Percentiles rank a stretch among this genome's conserved stretches.
Conservation (phyloP, 1,284 basidiomycete species). For the Wolfiporia cocos region DNA sequence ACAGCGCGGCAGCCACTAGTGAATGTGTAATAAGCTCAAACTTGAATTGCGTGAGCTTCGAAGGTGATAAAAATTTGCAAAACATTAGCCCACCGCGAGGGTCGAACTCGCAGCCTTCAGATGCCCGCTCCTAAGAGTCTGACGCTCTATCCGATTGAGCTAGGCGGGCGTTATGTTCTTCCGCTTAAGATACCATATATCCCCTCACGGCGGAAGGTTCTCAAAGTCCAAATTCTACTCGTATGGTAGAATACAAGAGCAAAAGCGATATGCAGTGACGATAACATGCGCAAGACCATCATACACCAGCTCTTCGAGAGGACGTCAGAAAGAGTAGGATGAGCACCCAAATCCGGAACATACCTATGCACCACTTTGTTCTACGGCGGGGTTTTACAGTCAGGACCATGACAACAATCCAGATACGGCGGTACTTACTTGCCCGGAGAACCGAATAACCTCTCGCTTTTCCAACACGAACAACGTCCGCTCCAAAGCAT, state of each 20-base stretch:
- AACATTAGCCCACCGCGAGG: slow-evolving; percentile 89
- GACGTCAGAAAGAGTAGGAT: neutral
- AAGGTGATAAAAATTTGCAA: too few species aligned
- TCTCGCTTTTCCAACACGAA: slow-evolving; percentile 96
- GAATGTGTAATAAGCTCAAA: too few species aligned
- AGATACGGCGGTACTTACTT: slow-evolving; percentile 34
- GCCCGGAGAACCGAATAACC: slow-evolving; percentile 83
- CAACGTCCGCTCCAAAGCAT: slow-evolving; percentile 90
- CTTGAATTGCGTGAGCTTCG: too few species aligned
- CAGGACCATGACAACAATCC: neutral
- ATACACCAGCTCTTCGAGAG: neutral
- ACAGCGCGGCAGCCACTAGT: too few species aligned
- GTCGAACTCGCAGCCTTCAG: slow-evolving; percentile 73
- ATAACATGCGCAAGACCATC: neutral
- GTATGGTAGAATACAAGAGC: too few species aligned
- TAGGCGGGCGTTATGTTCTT: slow-evolving; percentile 67
- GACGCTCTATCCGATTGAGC: slow-evolving; percentile 87
- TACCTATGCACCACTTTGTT: slow-evolving; percentile 51
- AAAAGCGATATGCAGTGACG: too few species aligned
- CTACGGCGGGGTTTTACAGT: too few species aligned
- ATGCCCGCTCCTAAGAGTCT: slow-evolving; percentile 42
- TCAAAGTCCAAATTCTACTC: too few species aligned
- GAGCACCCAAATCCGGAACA: neutral
- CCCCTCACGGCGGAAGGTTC: too few species aligned
- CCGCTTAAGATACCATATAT: neutral